Conservation (phyloP, 1,284 basidiomycete species). For the Moniliella sp. region DNA sequence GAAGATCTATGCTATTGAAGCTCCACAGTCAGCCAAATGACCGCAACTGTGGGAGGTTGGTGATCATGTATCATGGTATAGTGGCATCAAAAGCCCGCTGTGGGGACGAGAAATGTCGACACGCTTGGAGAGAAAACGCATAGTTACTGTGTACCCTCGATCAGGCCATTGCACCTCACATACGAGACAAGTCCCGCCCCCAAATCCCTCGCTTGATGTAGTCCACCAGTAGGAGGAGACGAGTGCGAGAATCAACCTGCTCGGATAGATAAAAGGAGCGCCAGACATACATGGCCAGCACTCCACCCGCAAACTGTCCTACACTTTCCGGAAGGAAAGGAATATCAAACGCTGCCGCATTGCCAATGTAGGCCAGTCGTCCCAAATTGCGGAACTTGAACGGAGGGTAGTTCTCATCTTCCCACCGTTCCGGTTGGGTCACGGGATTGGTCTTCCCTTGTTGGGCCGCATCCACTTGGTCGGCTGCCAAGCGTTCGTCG, state of each 20-base stretch:
- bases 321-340: constrained; percentile 18
- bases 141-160: too few species aligned
- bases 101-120: too few species aligned
- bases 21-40: too few species aligned
- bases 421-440: constrained; percentile 16
- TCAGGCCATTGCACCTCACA: too few species aligned
- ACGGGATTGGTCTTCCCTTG: too few species aligned
- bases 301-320: constrained; percentile 23
- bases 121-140: too few species aligned
- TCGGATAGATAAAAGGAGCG: constrained; percentile 9
- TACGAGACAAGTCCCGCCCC: constrained; percentile 13
- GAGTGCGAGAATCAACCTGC: constrained; percentile 18
- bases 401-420: constrained; percentile 20
- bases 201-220: constrained; percentile 25
- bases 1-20: too few species aligned
- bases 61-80: too few species aligned
- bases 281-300: constrained; percentile 27
- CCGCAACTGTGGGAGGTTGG: too few species aligned
- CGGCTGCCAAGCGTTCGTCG: constrained; percentile 2
- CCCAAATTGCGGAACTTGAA: constrained; percentile 24
- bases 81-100: too few species aligned
- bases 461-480: constrained; percentile 1
- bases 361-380: constrained; percentile 27
- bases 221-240: constrained; percentile 23
- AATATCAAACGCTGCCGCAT: constrained; percentile 30